These are phyloP conservation scores for Calonectria pseudoturangicola DNA, from an alignment of 2,329 filamentous ascomycete genomes.

Conservation along the genomic window DNA sequence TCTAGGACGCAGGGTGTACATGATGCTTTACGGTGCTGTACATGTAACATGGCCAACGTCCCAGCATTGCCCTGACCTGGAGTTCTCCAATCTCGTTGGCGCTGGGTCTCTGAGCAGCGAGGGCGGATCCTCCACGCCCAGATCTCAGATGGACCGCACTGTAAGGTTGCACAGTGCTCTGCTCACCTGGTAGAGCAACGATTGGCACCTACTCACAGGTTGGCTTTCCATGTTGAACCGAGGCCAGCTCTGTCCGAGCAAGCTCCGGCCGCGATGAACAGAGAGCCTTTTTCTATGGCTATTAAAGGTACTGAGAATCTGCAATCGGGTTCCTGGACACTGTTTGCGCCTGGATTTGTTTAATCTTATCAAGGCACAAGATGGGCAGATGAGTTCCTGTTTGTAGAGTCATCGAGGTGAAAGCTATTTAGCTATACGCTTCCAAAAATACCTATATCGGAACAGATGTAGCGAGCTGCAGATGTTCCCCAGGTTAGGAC, in stretches of 20 bases:
- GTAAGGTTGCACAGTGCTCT: slow-evolving; percentile 39
- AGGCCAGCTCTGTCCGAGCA: slow-evolving; percentile 22
- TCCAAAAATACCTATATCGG: slow-evolving; percentile 4
- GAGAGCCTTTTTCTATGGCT: no score
- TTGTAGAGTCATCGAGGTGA: neutral
- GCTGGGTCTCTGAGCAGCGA: slow-evolving; percentile 33
- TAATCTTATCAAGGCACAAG: neutral
- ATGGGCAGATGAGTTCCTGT: no score
- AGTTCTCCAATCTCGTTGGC: slow-evolving; percentile 37
- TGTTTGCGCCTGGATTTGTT: neutral
- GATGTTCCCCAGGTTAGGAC: slow-evolving; percentile 36
- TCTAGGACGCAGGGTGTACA: slow-evolving; percentile 24
- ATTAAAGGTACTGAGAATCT: neutral
- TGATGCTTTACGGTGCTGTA: neutral
- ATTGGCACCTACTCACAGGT: slow-evolving; percentile 38
- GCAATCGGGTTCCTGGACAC: neutral
- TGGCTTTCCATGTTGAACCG: neutral
- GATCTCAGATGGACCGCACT: slow-evolving; percentile 42
- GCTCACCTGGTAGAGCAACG: neutral
- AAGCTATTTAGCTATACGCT: neutral
- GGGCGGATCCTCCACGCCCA: slow-evolving; percentile 38
- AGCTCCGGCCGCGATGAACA: slow-evolving; percentile 6
- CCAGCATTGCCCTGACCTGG: slow-evolving; percentile 24
- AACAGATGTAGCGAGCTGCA: neutral
- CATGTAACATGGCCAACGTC: slow-evolving; percentile 2